Base-by-base conservation (phyloP, 2,329 filamentous ascomycete genomes). In the Fusarium fracticaudum region DNA sequence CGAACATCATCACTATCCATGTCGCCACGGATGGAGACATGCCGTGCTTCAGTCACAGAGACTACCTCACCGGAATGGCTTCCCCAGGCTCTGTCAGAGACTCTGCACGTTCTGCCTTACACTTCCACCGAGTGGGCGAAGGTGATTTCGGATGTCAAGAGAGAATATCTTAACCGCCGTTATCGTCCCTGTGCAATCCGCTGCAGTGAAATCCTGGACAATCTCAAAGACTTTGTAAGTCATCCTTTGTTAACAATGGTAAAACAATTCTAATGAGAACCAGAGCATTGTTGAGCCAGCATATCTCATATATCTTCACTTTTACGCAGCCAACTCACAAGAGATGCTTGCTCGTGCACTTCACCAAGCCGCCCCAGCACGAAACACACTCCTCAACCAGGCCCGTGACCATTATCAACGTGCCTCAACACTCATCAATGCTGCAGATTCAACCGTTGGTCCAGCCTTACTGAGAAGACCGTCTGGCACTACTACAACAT, bases 241-340 rank as follows among this genome's bases (percentile, higher is more conserved):
- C 35, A 11, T 24, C 37, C 35, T 26, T 11, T 10, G 35, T 38
- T 45, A 35, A 48, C 33, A 17, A 24, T 31, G 10, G 51, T 26
- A 18, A 45, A 64, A 58, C 59, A 45, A 33, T 13, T 51, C 67
- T 78, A 73, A 78, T 66, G 55, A 53, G 37, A 43, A 50, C 17
- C 51, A 80, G 79, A 82, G 82, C 18, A 78, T 83, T 33, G 81
- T 87, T 26, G 87, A 90, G 76, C 86, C 88, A 5, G 82, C 87
- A 12, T 87, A 90, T 76, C 82, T 90, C 40, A 87, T 91, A 72
- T 90, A 89, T 69, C 83, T 91, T 11, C 86, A 89, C 78, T 90
- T 91, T 78, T 91, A 90, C 70, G 89, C 88, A n/a, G 89, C 89
- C 26, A 86, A 84, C n/a, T 87, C 89, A 20, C 84, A 89, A 47